Percentiles rank a stretch among this genome's conserved stretches.
These are phyloP conservation scores for Chaetomiaceae sp. DNA, from an alignment of 2,329 filamentous ascomycete genomes.

Conservation along the genomic window DNA sequence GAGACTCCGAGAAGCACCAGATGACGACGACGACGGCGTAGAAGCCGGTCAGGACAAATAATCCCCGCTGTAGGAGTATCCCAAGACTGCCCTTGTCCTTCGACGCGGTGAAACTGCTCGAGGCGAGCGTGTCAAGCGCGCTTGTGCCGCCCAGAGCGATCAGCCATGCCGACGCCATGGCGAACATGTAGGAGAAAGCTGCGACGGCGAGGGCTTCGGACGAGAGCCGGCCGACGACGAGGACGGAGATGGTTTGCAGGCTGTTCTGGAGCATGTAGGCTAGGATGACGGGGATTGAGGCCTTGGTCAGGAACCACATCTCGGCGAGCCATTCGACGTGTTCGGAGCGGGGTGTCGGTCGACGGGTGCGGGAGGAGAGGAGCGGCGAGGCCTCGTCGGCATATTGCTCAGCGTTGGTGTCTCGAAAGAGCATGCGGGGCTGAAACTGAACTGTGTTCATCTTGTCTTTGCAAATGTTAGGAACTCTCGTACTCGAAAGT, in stretches of 20 bases:
- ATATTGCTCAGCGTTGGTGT: slow-evolving; percentile 1
- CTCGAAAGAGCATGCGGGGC: background rate
- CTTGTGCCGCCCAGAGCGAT: slow-evolving; percentile 81
- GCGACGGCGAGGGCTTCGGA: slow-evolving; percentile 74
- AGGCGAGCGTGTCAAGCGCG: slow-evolving; percentile 78
- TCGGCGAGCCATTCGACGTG: slow-evolving; percentile 43
- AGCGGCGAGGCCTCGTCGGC: slow-evolving; percentile 14
- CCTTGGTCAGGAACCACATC: slow-evolving; percentile 60
- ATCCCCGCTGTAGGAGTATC: slow-evolving; percentile 67
- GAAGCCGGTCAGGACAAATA: slow-evolving; percentile 65
- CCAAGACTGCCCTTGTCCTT: slow-evolving; percentile 73
- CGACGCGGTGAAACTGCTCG: slow-evolving; percentile 74
- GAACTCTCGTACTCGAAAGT: too few relatives aligned
- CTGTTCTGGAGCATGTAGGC: slow-evolving; percentile 84
- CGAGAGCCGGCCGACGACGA: slow-evolving; percentile 73
- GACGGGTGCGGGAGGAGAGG: slow-evolving; percentile 1
- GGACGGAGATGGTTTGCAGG: slow-evolving; percentile 72
- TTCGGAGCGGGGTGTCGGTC: background rate
- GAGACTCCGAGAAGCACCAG: slow-evolving; percentile 67
- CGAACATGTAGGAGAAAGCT: slow-evolving; percentile 91
- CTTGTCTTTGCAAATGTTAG: too few relatives aligned
- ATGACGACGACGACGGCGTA: slow-evolving; percentile 67
- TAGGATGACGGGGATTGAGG: slow-evolving; percentile 70
- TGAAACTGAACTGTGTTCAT: background rate
- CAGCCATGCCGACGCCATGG: slow-evolving; percentile 82